Percentiles rank a stretch among this genome's conserved stretches.
Evolutionary conservation across 768 basidiomycete species (phyloP).

Genomic region (Boletus reticulatus): DNA sequence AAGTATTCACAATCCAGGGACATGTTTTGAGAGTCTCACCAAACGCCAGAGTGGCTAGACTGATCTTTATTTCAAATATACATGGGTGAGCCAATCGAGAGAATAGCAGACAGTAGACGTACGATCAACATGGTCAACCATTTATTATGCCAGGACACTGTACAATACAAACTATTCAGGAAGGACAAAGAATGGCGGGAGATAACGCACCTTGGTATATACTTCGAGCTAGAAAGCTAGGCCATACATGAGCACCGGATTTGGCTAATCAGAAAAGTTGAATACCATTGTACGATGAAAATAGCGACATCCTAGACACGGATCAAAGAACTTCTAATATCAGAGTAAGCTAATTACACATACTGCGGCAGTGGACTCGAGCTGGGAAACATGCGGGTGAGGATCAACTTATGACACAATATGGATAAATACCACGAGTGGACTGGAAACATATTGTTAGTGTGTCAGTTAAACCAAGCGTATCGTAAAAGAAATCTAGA

Average conservation of each 20-base stretch:
- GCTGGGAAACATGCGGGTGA: not conserved
- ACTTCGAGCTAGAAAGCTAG: constrained; percentile 11
- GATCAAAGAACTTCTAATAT: not conserved
- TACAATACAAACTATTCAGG: not conserved
- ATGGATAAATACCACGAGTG: constrained; percentile 9
- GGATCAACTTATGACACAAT: not conserved
- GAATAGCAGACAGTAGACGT: not conserved
- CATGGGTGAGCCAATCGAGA: not conserved
- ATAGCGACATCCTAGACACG: constrained; percentile 2
- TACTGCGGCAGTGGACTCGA: constrained; percentile 17
- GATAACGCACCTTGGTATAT: constrained; percentile 7
- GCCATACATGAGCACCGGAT: not conserved
- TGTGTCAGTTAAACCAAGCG: not conserved
- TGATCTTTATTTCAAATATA: not conserved
- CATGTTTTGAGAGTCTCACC: not conserved
- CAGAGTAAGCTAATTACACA: not conserved
- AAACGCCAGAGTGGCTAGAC: constrained; percentile 4
- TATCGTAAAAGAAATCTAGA: not conserved
- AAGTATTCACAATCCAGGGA: not conserved
- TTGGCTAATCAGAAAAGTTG: not conserved
- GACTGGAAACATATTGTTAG: not conserved
- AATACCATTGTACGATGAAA: constrained; percentile 15
- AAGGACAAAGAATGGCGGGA: not conserved
- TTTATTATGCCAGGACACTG: constrained; percentile 10
- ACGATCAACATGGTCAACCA: constrained; percentile 7